phyloP scores from a whole-genome alignment of 129 eudicot species.

The Kitagawia praeruptora region DNA sequence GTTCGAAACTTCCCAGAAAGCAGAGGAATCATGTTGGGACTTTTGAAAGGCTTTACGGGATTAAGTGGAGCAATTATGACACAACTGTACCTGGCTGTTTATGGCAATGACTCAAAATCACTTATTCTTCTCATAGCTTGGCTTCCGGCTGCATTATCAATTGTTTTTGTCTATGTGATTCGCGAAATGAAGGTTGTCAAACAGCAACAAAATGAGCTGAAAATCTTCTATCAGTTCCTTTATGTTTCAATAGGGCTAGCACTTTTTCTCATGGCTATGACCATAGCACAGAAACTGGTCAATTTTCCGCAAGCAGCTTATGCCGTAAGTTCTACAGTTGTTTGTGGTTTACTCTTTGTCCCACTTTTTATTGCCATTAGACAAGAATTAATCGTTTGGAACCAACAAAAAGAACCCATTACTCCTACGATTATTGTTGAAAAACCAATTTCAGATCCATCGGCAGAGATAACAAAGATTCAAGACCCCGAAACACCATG shows the following conservation, averaged over 20 bases:
- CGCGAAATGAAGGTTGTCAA: constrained; percentile 3
- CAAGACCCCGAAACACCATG: constrained; percentile 1
- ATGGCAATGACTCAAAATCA: constrained; percentile 25
- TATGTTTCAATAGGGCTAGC: constrained; percentile 21
- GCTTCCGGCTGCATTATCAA: constrained; percentile 28
- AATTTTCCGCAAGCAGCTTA: constrained; percentile 14
- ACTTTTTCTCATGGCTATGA: constrained; percentile 22
- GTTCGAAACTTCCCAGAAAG: constrained; percentile 28
- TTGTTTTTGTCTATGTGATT: constrained; percentile 20
- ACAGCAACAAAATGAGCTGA: constrained; percentile 14
- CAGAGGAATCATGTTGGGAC: constrained; percentile 25
- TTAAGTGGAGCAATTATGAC: constrained; percentile 36
- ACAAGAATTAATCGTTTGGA: constrained; percentile 19
- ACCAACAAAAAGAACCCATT: not conserved
- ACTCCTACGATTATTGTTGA: not conserved
- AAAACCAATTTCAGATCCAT: not conserved
- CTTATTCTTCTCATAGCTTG: constrained; percentile 29
- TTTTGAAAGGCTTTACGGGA: constrained; percentile 29
- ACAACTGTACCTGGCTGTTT: constrained; percentile 26
- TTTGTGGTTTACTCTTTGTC: constrained; percentile 17
- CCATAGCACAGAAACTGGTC: constrained; percentile 14
- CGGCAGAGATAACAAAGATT: not conserved
- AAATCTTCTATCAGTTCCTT: constrained; percentile 19
- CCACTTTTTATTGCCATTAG: constrained; percentile 16
- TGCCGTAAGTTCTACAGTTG: constrained; percentile 19